Conservation (phyloP, 1,284 basidiomycete genomes). For the Ganoderma boninense region DNA sequence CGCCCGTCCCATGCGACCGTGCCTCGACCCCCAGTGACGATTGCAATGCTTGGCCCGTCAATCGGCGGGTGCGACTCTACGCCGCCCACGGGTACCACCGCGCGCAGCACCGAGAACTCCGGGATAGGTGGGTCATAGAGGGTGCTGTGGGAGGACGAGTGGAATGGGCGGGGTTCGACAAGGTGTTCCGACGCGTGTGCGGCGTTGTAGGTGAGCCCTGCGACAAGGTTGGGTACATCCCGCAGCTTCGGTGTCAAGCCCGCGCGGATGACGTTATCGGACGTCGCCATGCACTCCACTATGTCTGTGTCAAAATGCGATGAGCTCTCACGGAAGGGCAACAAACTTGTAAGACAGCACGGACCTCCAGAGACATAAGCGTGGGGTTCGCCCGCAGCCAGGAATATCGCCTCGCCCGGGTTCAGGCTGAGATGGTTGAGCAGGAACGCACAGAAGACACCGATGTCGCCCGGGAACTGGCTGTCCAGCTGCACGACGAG, state of each 20-base stretch:
- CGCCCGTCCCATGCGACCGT: conserved; percentile 53
- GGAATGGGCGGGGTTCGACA: conserved; percentile 67
- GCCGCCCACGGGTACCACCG: conserved; percentile 56
- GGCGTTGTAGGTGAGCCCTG: conserved; percentile 88
- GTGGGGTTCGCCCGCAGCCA: conserved; percentile 96
- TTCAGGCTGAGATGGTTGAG: conserved; percentile 87
- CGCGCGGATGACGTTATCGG: conserved; percentile 98
- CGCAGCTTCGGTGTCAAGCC: conserved; percentile 97
- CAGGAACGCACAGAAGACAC: conserved; percentile 91
- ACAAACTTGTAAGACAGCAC: conserved; percentile 24
- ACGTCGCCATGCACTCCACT: conserved; percentile 98
- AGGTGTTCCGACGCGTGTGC: conserved; percentile 75
- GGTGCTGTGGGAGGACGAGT: conserved; percentile 45
- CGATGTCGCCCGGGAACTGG: conserved; percentile 95
- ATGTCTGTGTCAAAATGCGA: conserved; percentile 69
- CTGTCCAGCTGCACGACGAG: conserved; percentile 78
- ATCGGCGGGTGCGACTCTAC: conserved; percentile 67
- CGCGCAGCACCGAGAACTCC: conserved; percentile 90
- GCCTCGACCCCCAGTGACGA: conserved; percentile 81
- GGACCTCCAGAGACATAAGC: conserved; percentile 93
- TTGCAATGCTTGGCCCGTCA: conserved; percentile 86
- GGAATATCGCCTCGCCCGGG: conserved; percentile 92
- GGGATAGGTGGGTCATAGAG: conserved; percentile 96
- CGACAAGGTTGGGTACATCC: conserved; percentile 90
- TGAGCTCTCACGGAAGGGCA: background rate